A percentile compares a stretch with the other conserved stretches of the same genome.
phyloP scores from a whole-genome alignment of 306 rosid genomes.

The Canavalia gladiata region DNA sequence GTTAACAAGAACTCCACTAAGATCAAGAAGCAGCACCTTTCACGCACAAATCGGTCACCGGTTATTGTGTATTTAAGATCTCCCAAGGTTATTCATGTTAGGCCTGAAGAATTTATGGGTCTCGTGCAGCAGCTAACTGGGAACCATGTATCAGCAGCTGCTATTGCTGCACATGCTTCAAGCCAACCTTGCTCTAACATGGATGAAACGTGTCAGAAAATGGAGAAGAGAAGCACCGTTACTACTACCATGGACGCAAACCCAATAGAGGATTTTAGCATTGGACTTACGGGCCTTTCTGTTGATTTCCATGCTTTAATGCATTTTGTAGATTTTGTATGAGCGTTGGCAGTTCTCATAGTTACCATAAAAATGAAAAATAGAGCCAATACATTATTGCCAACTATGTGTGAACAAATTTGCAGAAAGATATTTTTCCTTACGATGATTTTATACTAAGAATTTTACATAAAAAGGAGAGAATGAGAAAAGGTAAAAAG shows the following conservation, averaged over 20 bases:
- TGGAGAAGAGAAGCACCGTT: not conserved
- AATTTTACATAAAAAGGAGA: too few species aligned
- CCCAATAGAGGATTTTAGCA: not conserved
- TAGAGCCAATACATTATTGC: not conserved
- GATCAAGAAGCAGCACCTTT: constrained; percentile 24
- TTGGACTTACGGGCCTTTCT: not conserved
- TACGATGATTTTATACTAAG: too few species aligned
- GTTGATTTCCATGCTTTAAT: not conserved
- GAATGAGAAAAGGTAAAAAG: too few species aligned
- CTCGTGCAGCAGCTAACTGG: constrained; percentile 41
- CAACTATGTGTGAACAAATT: not conserved
- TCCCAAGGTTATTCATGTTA: constrained; percentile 24
- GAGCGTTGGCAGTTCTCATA: not conserved
- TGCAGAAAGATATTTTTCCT: not conserved
- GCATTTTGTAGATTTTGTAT: constrained; percentile 2
- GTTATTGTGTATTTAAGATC: constrained; percentile 32
- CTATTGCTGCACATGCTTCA: not conserved
- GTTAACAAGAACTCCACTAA: constrained; percentile 17
- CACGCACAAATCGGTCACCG: not conserved
- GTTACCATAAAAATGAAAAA: not conserved
- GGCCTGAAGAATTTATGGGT: constrained; percentile 36
- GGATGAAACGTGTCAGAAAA: too few species aligned
- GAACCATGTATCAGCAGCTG: not conserved
- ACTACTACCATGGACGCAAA: not conserved
- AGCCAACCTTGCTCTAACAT: not conserved